Base-by-base conservation (phyloP, 805 yeast species). In the Ogataea corticis region DNA sequence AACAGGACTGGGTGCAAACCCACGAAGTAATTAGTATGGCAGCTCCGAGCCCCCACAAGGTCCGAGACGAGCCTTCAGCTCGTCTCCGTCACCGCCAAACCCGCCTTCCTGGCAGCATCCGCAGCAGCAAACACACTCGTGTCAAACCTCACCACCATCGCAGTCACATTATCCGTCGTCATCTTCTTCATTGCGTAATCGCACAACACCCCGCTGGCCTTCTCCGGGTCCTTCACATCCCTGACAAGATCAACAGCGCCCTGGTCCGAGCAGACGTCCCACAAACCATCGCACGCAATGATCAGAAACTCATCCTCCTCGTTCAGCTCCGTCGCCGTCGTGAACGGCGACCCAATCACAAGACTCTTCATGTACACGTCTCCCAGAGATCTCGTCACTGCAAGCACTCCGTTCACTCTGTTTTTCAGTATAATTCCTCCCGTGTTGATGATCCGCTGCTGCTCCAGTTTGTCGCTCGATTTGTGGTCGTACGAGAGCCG, bases 361-460 rank as follows among this genome's bases (percentile, higher is more conserved):
- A 87, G 70, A 41, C 83, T 86, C 63, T 92, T 95, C 80, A 92
- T 85, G 64, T 88, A 91, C n/a, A 83, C 76, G 63, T 92, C 98
- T 15, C 99, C 99, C 35, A 92, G 71, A 1, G 98, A 85, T 50
- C 99, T 73, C 2, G 97, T 89, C 10, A 92, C 96, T 0, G 98
- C 98, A 40, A 94, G 74, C 65, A 92, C 90, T 3, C 98, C 99
- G 64, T 92, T 94, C 19, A 92, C 99, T 56, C 99, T 76, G 50
- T 88, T 86, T 58, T 89, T 88, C 77, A 94, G 77, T 46, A 92
- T 80, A 25, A 92, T 67, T 0, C 99, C 99, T 2, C 99, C 99
- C 4, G 78, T 73, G 38, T 80, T 75, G 44, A 80, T 76, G 16
- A 92, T 84, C 54, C 99, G 75, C 53, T 77, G 78, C 49, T 83